A percentile compares a stretch with the other conserved stretches of the same genome.
phyloP scores from a whole-genome alignment of 345 rosid genomes.

The Camelina neglecta region DNA sequence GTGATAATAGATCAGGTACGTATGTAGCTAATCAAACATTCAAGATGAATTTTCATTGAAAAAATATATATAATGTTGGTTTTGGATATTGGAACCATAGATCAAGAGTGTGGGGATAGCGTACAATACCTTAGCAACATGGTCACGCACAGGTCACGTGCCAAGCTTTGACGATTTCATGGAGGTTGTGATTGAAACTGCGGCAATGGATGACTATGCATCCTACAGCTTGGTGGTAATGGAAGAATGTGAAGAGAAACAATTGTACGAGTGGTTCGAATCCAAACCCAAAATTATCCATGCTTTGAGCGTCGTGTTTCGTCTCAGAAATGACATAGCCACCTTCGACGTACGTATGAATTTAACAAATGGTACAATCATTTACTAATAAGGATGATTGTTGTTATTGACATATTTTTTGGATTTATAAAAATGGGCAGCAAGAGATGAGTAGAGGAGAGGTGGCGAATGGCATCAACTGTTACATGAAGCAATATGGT shows the following conservation, averaged over 20 bases:
- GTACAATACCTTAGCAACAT: background rate
- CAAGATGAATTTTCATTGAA: no score
- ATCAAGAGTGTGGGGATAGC: background rate
- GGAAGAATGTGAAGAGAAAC: constrained; percentile 15
- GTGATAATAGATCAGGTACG: background rate
- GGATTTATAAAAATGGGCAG: no score
- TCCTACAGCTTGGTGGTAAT: background rate
- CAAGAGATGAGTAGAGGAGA: constrained; percentile 4
- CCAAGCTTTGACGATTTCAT: constrained; percentile 18
- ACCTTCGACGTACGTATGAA: background rate
- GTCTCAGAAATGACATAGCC: constrained; percentile 9
- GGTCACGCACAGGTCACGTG: constrained; percentile 21
- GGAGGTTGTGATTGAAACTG: background rate
- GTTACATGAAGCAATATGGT: constrained; percentile 12
- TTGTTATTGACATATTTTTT: no score
- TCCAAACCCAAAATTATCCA: constrained; percentile 7
- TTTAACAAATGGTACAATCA: no score
- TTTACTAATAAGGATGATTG: no score
- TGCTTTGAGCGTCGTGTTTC: background rate
- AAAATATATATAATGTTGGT: no score
- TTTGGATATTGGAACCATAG: background rate
- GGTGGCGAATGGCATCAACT: background rate
- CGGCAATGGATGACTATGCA: background rate
- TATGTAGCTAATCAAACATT: background rate
- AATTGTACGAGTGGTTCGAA: background rate